These are phyloP conservation scores for Xylaria sp. DNA, from an alignment of 2,329 filamentous ascomycete genomes.

Conservation along the genomic window DNA sequence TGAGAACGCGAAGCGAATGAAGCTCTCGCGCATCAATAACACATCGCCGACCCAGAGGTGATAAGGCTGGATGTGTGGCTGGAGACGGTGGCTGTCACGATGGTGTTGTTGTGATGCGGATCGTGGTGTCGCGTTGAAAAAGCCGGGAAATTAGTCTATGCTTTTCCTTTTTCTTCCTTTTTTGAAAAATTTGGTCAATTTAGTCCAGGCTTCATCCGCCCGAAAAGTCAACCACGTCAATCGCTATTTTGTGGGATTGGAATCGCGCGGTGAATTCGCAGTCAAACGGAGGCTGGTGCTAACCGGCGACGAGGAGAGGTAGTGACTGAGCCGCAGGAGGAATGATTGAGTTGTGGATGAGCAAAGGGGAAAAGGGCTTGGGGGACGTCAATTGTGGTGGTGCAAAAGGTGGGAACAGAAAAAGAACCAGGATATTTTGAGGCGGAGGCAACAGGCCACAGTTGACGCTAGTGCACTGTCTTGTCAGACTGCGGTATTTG, in stretches of 20 bases:
- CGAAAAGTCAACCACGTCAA: not conserved
- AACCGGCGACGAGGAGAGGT: slow-evolving; percentile 39
- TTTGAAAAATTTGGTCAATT: slow-evolving; percentile 9
- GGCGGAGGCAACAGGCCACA: slow-evolving; percentile 35
- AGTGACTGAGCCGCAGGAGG: slow-evolving; percentile 50
- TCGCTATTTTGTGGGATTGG: slow-evolving; percentile 17
- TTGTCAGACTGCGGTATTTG: slow-evolving; percentile 5
- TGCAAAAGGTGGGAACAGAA: slow-evolving; percentile 45
- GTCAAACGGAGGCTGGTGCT: slow-evolving; percentile 43
- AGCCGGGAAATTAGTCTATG: slow-evolving; percentile 19
- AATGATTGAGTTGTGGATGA: slow-evolving; percentile 50
- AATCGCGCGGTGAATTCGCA: slow-evolving; percentile 27
- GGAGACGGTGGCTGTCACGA: slow-evolving; percentile 51
- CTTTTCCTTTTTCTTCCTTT: slow-evolving; percentile 4
- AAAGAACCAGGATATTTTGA: slow-evolving; percentile 13
- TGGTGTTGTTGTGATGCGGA: slow-evolving; percentile 48
- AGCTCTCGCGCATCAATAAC: slow-evolving; percentile 50
- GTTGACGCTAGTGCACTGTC: slow-evolving; percentile 13
- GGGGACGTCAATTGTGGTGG: slow-evolving; percentile 49
- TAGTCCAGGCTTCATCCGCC: slow-evolving; percentile 5
- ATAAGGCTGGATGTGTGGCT: slow-evolving; percentile 53
- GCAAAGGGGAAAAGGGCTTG: slow-evolving; percentile 49
- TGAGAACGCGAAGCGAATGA: slow-evolving; percentile 39
- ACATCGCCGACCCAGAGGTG: slow-evolving; percentile 47
- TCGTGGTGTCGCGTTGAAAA: slow-evolving; percentile 41